Conservation (phyloP, 371 early-diverging fungal species). For the Zopfochytrium polystomum region DNA sequence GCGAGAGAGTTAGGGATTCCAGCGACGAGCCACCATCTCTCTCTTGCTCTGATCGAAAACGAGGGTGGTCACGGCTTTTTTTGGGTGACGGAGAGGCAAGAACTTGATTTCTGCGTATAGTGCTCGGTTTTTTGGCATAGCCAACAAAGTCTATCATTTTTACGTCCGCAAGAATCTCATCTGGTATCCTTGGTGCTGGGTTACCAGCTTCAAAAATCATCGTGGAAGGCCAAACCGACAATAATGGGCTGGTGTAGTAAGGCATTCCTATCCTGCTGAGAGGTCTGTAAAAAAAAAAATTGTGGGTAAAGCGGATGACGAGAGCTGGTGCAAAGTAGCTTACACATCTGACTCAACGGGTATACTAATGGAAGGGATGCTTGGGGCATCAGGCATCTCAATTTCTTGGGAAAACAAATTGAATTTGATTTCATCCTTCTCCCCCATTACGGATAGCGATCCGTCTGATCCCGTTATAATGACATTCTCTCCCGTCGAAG, state of each 20-base stretch:
- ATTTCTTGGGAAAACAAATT: constrained; percentile 66
- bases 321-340: not conserved
- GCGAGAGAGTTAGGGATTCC: no score
- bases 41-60: constrained; percentile 82
- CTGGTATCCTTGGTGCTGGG: constrained; percentile 70
- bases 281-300: constrained; percentile 45
- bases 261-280: constrained; percentile 78
- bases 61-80: constrained; percentile 56
- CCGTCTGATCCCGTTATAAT: constrained; percentile 70
- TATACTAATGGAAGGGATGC: constrained; percentile 34
- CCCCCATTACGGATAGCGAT: constrained; percentile 65
- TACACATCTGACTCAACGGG: not conserved
- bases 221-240: constrained; percentile 70
- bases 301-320: not conserved
- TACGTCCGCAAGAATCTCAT: constrained; percentile 69
- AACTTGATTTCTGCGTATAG: constrained; percentile 72
- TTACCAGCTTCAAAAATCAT: constrained; percentile 63
- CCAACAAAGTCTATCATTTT: constrained; percentile 90
- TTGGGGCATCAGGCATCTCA: constrained; percentile 59
- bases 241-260: constrained; percentile 67
- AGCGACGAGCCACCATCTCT: no score
- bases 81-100: constrained; percentile 11
- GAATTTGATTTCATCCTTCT: constrained; percentile 57
- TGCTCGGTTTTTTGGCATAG: constrained; percentile 81
- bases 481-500: constrained; percentile 69